A percentile compares a stretch with the other conserved stretches of the same genome.
Evolutionary conservation across 495 filamentous ascomycete species (phyloP).

Genomic region (Hypoxylon trugodes): DNA sequence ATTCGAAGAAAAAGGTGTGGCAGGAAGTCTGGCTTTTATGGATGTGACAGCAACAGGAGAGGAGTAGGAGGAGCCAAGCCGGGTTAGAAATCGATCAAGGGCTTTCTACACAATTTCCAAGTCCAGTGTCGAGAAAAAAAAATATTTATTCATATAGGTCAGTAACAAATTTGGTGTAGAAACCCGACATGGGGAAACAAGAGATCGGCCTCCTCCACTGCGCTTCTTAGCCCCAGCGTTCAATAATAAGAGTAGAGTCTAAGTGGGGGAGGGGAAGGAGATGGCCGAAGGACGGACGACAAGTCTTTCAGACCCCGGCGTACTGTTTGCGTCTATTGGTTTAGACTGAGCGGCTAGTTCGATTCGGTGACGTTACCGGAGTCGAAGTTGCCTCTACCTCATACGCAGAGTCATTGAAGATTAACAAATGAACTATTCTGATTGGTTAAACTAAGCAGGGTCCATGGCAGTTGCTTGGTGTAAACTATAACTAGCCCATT

Average conservation of each 20-base stretch:
- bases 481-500: constrained; percentile 10
- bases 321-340: constrained; percentile 43
- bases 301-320: constrained; percentile 35
- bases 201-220: constrained; percentile 45
- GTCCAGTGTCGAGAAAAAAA: constrained; percentile 28
- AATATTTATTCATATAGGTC: constrained; percentile 34
- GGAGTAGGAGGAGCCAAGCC: constrained; percentile 38
- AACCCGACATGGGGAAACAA: constrained; percentile 20
- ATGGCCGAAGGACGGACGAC: constrained; percentile 47
- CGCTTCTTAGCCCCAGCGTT: constrained; percentile 23
- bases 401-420: constrained; percentile 29
- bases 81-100: constrained; percentile 30
- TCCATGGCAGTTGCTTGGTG: constrained; percentile 30
- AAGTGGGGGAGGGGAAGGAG: constrained; percentile 45
- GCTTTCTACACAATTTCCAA: constrained; percentile 29
- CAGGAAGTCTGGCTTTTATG: constrained; percentile 43
- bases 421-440: constrained; percentile 38
- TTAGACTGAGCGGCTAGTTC: constrained; percentile 40
- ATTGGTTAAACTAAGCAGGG: constrained; percentile 28
- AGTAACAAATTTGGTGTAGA: constrained; percentile 34
- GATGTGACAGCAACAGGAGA: constrained; percentile 24
- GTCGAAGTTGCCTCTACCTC: constrained; percentile 19
- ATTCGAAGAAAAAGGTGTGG: constrained; percentile 38
- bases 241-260: constrained; percentile 32
- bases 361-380: constrained; percentile 45